A percentile compares a stretch with the other conserved stretches of the same genome.
phyloP scores from a whole-genome alignment of 768 basidiomycete species.

The Cantharellus anzutake region DNA sequence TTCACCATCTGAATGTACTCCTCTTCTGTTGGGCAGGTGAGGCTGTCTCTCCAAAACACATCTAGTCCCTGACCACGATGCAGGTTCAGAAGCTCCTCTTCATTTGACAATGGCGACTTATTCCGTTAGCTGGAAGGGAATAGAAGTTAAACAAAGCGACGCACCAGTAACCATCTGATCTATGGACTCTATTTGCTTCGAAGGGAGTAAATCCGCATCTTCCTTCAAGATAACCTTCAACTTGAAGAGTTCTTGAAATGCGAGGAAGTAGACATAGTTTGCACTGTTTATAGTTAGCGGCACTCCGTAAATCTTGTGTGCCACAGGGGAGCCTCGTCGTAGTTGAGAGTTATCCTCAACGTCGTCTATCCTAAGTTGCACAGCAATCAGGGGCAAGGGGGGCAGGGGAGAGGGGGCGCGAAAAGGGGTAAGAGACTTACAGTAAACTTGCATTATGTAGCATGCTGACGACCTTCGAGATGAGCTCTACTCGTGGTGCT shows the following conservation, averaged over 20 bases:
- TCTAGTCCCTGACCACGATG: constrained; percentile 94
- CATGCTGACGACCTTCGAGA: constrained; percentile 77
- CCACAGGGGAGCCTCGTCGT: constrained; percentile 70
- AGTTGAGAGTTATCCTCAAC: constrained; percentile 85
- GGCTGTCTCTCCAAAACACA: constrained; percentile 80
- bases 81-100: constrained; percentile 59
- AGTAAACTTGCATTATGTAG: constrained; percentile 85
- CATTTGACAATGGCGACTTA: background rate
- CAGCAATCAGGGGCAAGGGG: constrained; percentile 5
- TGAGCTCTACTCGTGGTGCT: constrained; percentile 42
- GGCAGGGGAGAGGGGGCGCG: background rate
- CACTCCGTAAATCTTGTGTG: constrained; percentile 90
- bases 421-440: constrained; percentile 24
- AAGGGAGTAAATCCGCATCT: constrained; percentile 11
- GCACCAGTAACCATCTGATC: constrained; percentile 59
- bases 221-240: constrained; percentile 20
- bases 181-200: constrained; percentile 23
- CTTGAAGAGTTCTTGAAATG: constrained; percentile 64
- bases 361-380: constrained; percentile 56
- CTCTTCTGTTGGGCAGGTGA: constrained; percentile 83
- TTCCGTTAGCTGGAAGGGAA: constrained; percentile 12
- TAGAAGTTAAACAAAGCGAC: constrained; percentile 6
- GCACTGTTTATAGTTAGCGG: constrained; percentile 96
- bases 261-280: constrained; percentile 92
- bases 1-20: constrained; percentile 95